Conservation (phyloP, 1,139 yeast genomes). For the Taphrina wiesneri region DNA sequence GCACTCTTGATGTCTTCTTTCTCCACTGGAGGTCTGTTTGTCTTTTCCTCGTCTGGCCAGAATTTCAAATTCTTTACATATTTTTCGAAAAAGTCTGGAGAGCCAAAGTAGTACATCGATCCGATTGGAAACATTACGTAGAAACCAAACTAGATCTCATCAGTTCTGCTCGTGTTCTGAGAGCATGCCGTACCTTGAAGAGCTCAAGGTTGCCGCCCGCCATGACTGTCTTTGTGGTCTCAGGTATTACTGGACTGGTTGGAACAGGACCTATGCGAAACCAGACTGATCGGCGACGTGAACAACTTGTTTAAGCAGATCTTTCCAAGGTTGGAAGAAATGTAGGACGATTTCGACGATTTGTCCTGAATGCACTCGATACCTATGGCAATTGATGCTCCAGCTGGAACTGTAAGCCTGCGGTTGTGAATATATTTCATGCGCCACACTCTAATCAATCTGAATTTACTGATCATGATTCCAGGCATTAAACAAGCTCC, state of each 20-base stretch:
- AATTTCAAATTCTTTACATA: slow-evolving; percentile 33
- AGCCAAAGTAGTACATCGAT: slow-evolving; percentile 33
- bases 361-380: too few relatives aligned
- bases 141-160: slow-evolving; percentile 26
- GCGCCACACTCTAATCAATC: too few relatives aligned
- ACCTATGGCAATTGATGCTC: too few relatives aligned
- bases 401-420: too few relatives aligned
- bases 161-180: neutral
- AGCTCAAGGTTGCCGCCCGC: slow-evolving; percentile 33
- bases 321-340: too few relatives aligned
- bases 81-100: slow-evolving; percentile 31
- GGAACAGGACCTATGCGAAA: too few relatives aligned
- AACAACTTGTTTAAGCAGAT: too few relatives aligned
- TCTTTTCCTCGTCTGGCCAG: slow-evolving; percentile 33
- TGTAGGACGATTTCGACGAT: too few relatives aligned
- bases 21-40: slow-evolving; percentile 33
- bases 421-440: too few relatives aligned
- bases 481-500: too few relatives aligned
- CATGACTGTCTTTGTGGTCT: neutral
- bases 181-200: slow-evolving; percentile 25
- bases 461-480: neutral
- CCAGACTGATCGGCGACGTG: too few relatives aligned
- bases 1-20: slow-evolving; percentile 31
- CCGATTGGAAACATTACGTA: slow-evolving; percentile 34
- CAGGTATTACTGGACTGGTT: neutral